A percentile compares a stretch with the other conserved stretches of the same genome.
Evolutionary conservation across 345 rosid species (phyloP).

Genomic region (Durio zibethinus): DNA sequence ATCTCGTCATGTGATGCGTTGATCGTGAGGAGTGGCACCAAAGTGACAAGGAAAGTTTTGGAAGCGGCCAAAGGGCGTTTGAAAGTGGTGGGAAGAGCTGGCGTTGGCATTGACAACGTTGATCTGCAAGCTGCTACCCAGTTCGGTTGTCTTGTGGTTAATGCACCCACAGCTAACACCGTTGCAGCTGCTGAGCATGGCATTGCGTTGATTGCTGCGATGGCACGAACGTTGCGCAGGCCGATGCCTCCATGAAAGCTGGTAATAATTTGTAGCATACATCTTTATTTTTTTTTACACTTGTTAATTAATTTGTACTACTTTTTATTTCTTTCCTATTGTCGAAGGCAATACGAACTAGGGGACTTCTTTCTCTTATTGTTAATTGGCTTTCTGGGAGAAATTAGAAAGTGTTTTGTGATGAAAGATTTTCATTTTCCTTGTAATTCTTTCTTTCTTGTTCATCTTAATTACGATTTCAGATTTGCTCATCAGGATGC

Average conservation of each 20-base stretch:
- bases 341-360: too few relatives aligned
- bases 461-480: too few relatives aligned
- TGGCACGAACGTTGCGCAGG: constrained; percentile 81
- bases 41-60: constrained; percentile 71
- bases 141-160: constrained; percentile 72
- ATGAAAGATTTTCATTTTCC: too few relatives aligned
- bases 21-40: constrained; percentile 89
- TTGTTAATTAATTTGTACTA: too few relatives aligned
- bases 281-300: too few relatives aligned
- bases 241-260: constrained; percentile 84
- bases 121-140: constrained; percentile 91
- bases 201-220: constrained; percentile 68
- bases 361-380: too few relatives aligned
- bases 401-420: too few relatives aligned
- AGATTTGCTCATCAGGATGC: not conserved
- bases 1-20: constrained; percentile 57
- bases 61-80: constrained; percentile 68
- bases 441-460: too few relatives aligned
- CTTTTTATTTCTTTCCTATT: too few relatives aligned
- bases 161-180: constrained; percentile 84
- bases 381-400: too few relatives aligned
- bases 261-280: too few relatives aligned
- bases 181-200: constrained; percentile 86
- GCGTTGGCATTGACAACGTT: constrained; percentile 82
- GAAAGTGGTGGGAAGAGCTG: constrained; percentile 86